These are phyloP conservation scores for Hymenoscyphus scutula DNA, from an alignment of 2,329 filamentous ascomycete genomes.

Conservation along the genomic window DNA sequence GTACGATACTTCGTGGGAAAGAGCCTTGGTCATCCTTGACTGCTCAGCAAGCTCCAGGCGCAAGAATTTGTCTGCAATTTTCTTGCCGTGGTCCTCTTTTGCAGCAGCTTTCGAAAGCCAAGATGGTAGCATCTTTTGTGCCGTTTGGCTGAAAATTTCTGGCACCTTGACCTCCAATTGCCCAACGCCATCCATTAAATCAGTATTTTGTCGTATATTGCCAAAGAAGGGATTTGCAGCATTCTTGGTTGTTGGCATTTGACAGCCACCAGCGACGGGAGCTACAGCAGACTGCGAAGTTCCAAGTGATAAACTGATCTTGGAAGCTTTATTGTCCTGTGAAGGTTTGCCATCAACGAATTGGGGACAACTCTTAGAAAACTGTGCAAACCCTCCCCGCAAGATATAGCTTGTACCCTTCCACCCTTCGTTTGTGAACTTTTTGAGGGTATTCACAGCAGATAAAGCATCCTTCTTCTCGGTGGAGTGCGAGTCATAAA, in stretches of 20 bases:
- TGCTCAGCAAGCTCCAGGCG: slow-evolving; percentile 82
- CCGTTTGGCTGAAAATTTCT: slow-evolving; percentile 45
- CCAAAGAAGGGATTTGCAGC: slow-evolving; percentile 86
- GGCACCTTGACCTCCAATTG: slow-evolving; percentile 67
- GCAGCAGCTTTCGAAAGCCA: slow-evolving; percentile 75
- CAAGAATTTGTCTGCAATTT: slow-evolving; percentile 79
- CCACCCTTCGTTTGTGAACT: slow-evolving; percentile 85
- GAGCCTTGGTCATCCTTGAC: slow-evolving; percentile 84
- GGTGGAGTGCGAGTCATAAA: slow-evolving; percentile 78
- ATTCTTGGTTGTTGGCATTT: slow-evolving; percentile 67
- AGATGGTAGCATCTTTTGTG: slow-evolving; percentile 54
- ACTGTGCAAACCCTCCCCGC: slow-evolving; percentile 76
- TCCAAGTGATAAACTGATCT: slow-evolving; percentile 51
- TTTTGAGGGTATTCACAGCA: slow-evolving; percentile 85
- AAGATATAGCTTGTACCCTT: slow-evolving; percentile 71
- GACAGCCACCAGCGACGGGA: slow-evolving; percentile 86
- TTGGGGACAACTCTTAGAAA: slow-evolving; percentile 64
- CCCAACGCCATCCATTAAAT: slow-evolving; percentile 88
- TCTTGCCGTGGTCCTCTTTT: slow-evolving; percentile 69
- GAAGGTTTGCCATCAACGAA: slow-evolving; percentile 55
- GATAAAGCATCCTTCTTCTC: slow-evolving; percentile 78
- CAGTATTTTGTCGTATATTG: slow-evolving; percentile 96
- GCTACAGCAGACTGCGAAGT: slow-evolving; percentile 52
- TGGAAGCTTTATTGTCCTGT: slow-evolving; percentile 37
- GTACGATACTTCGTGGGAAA: slow-evolving; percentile 59